These are phyloP conservation scores for Lactarius psammicola DNA, from an alignment of 768 basidiomycete species.

Conservation along the genomic window DNA sequence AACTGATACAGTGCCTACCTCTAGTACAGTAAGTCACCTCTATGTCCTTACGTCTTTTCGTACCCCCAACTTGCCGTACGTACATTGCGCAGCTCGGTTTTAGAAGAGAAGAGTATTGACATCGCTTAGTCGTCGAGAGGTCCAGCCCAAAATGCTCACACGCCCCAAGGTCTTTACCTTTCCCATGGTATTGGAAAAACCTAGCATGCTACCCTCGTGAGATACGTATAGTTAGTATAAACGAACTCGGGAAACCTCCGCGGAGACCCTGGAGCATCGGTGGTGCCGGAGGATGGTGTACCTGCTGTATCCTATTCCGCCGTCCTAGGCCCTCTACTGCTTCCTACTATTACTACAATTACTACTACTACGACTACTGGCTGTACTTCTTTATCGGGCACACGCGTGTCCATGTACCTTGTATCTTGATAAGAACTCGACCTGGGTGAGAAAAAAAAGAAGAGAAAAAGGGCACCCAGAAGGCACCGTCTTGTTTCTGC, in stretches of 20 bases:
- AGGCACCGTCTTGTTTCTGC: not conserved
- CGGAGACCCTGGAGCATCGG: not conserved
- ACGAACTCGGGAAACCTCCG: not conserved
- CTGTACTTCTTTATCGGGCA: not conserved
- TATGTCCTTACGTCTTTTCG: not conserved
- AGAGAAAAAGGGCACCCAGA: too few relatives aligned
- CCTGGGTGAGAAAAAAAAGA: not conserved
- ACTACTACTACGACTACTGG: not conserved
- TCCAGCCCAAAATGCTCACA: not conserved
- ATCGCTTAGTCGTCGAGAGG: not conserved
- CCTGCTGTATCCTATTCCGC: not conserved
- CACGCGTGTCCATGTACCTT: not conserved
- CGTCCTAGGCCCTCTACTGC: not conserved
- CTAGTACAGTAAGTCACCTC: not conserved
- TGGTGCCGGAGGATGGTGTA: not conserved
- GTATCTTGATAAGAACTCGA: not conserved
- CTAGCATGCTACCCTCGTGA: not conserved
- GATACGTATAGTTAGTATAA: not conserved
- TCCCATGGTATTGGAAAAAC: not conserved
- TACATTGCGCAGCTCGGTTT: not conserved
- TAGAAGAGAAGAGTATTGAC: not conserved
- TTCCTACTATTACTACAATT: not conserved
- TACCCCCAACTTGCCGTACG: not conserved
- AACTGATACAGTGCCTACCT: not conserved
- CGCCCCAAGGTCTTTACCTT: not conserved